Percentiles rank a stretch among this genome's conserved stretches.
Conservation (phyloP, 495 filamentous ascomycete species). For the Neurospora sp. region DNA sequence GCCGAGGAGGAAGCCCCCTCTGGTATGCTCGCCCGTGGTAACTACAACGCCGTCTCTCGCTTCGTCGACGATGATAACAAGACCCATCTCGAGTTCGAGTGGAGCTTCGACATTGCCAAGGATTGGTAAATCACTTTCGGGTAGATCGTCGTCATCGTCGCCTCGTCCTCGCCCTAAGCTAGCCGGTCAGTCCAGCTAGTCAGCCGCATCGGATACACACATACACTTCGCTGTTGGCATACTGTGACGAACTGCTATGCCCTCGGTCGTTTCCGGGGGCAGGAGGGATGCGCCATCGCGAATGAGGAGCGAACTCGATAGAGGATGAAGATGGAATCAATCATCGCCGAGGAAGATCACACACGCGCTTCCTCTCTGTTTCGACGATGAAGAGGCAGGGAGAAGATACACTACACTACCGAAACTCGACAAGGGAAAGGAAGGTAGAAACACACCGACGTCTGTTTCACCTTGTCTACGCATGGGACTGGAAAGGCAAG, state of each 20-base stretch:
- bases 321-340: background rate
- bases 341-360: background rate
- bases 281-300: background rate
- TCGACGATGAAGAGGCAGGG: background rate
- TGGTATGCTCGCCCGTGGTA: constrained; percentile 76
- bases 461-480: background rate
- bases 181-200: background rate
- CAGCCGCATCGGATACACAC: background rate
- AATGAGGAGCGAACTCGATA: background rate
- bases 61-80: constrained; percentile 91
- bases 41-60: constrained; percentile 74
- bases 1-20: constrained; percentile 78
- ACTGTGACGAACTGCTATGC: background rate
- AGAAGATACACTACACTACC: background rate
- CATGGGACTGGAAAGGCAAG: background rate
- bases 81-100: constrained; percentile 79
- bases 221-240: background rate
- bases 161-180: background rate
- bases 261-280: background rate
- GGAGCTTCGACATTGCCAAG: constrained; percentile 91
- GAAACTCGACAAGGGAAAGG: background rate
- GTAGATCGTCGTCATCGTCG: background rate
- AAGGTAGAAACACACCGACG: background rate
- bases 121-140: constrained; percentile 54
- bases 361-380: background rate